A percentile compares a stretch with the other conserved stretches of the same genome.
phyloP scores from a whole-genome alignment of 257 asterid species.

The Orobanche coerulescens region DNA sequence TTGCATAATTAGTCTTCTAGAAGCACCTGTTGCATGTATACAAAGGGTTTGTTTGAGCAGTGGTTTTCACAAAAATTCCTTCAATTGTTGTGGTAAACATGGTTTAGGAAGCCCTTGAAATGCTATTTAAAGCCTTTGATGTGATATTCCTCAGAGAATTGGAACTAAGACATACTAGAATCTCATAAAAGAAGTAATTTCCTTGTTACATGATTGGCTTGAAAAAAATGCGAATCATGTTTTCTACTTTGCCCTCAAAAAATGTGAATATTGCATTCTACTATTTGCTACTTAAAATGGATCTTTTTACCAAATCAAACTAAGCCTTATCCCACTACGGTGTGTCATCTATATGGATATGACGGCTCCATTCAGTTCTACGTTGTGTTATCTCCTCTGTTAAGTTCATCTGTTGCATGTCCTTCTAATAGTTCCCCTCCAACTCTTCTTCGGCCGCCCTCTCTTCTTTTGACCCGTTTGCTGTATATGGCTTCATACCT shows the following conservation, averaged over 20 bases:
- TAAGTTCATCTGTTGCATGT: no score
- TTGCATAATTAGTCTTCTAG: neutral
- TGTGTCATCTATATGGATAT: no score
- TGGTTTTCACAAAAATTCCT: neutral
- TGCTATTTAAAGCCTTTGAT: neutral
- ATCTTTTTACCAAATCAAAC: no score
- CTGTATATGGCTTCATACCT: no score
- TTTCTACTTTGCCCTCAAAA: neutral
- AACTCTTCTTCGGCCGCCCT: no score
- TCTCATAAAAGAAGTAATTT: neutral
- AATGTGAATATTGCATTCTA: neutral
- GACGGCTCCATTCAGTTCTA: no score
- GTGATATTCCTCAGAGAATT: neutral
- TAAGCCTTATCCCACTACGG: no score
- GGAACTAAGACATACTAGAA: neutral
- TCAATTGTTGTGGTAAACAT: neutral
- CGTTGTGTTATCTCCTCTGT: no score
- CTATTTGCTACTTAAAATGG: neutral
- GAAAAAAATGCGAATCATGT: no score
- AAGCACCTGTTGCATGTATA: neutral
- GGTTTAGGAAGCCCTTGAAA: neutral
- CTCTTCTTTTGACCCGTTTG: no score
- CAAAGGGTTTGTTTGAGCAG: neutral
- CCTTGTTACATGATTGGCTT: neutral
- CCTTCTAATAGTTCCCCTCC: no score